Percentiles rank a stretch among this genome's conserved stretches.
phyloP scores from a whole-genome alignment of 2,329 filamentous ascomycete genomes.

The Sporothrix globosa region DNA sequence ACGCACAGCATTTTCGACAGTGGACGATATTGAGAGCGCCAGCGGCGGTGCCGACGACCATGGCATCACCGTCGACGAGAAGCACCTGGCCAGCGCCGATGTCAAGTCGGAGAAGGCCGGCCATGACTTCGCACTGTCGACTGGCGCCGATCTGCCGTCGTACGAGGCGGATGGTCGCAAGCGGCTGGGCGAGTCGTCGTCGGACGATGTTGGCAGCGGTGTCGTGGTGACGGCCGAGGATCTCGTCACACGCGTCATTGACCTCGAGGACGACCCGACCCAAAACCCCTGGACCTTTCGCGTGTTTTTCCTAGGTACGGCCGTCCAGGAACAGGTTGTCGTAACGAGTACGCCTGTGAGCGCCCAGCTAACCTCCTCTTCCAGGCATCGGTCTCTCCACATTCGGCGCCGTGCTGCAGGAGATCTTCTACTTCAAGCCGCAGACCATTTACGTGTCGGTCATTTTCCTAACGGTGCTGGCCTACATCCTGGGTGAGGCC shows the following conservation, averaged over 20 bases:
- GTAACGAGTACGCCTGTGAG: too few species aligned
- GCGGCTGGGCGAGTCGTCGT: background rate
- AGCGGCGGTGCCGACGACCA: constrained; percentile 3
- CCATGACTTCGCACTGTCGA: background rate
- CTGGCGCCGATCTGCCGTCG: constrained; percentile 17
- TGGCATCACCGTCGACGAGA: background rate
- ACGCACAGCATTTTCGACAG: constrained; percentile 26
- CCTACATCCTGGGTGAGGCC: constrained; percentile 47
- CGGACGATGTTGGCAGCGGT: background rate
- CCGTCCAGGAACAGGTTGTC: background rate
- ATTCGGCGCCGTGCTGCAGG: constrained; percentile 47
- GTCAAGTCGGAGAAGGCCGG: constrained; percentile 24
- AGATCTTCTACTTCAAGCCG: constrained; percentile 55
- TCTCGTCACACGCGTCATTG: constrained; percentile 35
- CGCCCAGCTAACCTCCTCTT: background rate
- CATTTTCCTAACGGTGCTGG: constrained; percentile 51
- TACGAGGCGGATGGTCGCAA: constrained; percentile 11
- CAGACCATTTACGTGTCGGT: constrained; percentile 50
- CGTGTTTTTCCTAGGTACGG: constrained; percentile 31
- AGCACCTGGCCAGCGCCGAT: constrained; percentile 22
- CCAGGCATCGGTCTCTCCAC: constrained; percentile 39
- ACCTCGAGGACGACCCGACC: constrained; percentile 37
- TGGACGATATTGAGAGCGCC: constrained; percentile 28
- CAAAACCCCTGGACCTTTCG: constrained; percentile 37
- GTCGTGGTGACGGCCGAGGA: constrained; percentile 31